Percentiles rank a stretch among this genome's conserved stretches.
These are phyloP conservation scores for Cladorrhinum sp. DNA, from an alignment of 2,329 filamentous ascomycete species.

Conservation along the genomic window DNA sequence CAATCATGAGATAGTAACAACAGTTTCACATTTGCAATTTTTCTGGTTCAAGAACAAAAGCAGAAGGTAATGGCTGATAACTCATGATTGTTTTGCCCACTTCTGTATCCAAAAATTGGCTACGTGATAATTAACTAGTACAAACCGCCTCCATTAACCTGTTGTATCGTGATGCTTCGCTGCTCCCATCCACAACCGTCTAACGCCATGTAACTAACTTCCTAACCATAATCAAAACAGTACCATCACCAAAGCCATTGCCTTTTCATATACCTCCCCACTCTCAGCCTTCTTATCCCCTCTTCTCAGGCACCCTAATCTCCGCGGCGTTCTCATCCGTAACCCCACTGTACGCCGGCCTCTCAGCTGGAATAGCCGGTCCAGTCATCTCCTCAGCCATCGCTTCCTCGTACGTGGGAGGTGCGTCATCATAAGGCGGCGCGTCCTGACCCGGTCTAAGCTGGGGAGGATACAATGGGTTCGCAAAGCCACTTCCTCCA, in stretches of 20 bases:
- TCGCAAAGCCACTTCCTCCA: conserved; percentile 28
- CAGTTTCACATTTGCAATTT: too few relatives aligned
- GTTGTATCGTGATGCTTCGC: too few relatives aligned
- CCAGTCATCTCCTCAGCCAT: conserved; percentile 71
- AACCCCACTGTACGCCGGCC: conserved; percentile 66
- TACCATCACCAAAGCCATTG: neutral
- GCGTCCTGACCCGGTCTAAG: conserved; percentile 39
- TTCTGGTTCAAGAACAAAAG: too few relatives aligned
- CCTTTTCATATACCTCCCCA: too few relatives aligned
- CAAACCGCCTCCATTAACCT: too few relatives aligned
- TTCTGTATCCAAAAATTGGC: too few relatives aligned
- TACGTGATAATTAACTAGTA: too few relatives aligned
- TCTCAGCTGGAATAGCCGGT: conserved; percentile 63
- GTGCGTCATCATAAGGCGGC: conserved; percentile 66
- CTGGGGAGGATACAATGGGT: conserved; percentile 59
- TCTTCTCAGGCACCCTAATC: conserved; percentile 45
- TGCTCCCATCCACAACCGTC: too few relatives aligned
- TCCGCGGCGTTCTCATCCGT: conserved; percentile 57
- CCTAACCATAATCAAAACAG: neutral
- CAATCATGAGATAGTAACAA: too few relatives aligned
- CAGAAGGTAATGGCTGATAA: too few relatives aligned
- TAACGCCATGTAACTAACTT: too few relatives aligned
- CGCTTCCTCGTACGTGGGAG: conserved; percentile 91
- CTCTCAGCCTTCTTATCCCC: conserved; percentile 10
- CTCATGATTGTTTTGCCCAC: too few relatives aligned